Evolutionary conservation across 768 basidiomycete species (phyloP), one percentile per base, ranked within the genome.

Genomic region (Mycena sanguinolenta): DNA sequence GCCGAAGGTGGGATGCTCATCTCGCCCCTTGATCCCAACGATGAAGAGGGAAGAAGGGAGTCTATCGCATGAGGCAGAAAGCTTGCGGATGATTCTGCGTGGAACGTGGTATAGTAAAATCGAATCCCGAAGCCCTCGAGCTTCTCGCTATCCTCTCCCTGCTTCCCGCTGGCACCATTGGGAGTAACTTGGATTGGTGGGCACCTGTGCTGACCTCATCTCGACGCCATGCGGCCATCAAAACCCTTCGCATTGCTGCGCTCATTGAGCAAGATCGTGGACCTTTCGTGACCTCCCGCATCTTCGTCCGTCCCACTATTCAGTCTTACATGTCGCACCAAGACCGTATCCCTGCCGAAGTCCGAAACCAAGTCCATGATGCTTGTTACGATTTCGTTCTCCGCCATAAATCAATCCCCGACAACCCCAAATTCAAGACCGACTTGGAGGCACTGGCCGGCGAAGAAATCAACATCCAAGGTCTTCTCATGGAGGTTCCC

Each of bases 151-250:
- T 76, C 21, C 65, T 80, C 2, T 73, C 78, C 5, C 62, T 78
- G 61, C 73, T 80, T 25, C 79, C 79, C 0, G 75, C 65, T 28
- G 78, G 79, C 3, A 73, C 74, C 14, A 63, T 44, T 25, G 55
- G 65, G 10, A 19, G 65, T 27, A 58, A 72, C 39, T 63, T 79
- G 13, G 5, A 17, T 1, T 36, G 61, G 57, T 70, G 65, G 73
- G 72, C 70, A n/a, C 55, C 53, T 6, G 30, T 28, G 34, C 14
- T 75, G 14, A 16, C 52, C 19, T 58, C 63, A 12, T 28, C 49
- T 4, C 65, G 73, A n/a, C n/a, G n/a, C n/a, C n/a, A n/a, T n/a
- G n/a, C 39, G 4, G 39, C 39, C 14, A 17, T 74, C 10, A 36
- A 49, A 3, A 57, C 67, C 13, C 67, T 75, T 17, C 46, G 32